Evolutionary conservation across 1,139 yeast species (phyloP).

Genomic region (Suhomyces taliae): DNA sequence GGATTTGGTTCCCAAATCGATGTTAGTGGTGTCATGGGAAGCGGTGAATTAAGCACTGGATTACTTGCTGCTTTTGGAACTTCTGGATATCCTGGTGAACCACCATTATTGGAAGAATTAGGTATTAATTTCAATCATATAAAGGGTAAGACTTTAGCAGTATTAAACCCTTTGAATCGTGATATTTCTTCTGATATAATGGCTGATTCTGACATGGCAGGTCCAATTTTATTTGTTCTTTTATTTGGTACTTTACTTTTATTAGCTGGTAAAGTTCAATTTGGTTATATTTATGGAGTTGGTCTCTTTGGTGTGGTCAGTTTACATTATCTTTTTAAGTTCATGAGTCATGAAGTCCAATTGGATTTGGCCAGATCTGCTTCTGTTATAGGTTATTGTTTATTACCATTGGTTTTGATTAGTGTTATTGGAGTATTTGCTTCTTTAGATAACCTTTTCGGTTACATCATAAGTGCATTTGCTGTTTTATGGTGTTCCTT

Average conservation of each 20-base stretch:
- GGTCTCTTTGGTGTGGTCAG: conserved; percentile 89
- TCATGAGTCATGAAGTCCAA: conserved; percentile 67
- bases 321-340: conserved; percentile 77
- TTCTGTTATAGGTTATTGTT: conserved; percentile 90
- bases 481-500: conserved; percentile 93
- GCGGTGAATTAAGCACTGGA: conserved; percentile 67
- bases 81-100: conserved; percentile 91
- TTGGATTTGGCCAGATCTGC: conserved; percentile 78
- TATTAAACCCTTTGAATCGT: conserved; percentile 70
- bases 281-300: conserved; percentile 95
- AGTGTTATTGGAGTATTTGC: conserved; percentile 73
- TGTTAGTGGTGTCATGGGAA: conserved; percentile 52
- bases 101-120: conserved; percentile 85
- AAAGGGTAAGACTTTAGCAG: conserved; percentile 80
- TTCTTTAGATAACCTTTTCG: conserved; percentile 69
- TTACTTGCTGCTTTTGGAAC: conserved; percentile 91
- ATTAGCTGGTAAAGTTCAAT: conserved; percentile 89
- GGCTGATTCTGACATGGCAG: conserved; percentile 92
- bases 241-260: conserved; percentile 83
- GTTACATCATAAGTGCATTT: conserved; percentile 67
- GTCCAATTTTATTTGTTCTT: conserved; percentile 87
- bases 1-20: conserved; percentile 40
- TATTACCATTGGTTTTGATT: conserved; percentile 82
- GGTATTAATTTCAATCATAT: conserved; percentile 93
- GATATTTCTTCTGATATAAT: conserved; percentile 69